These are phyloP conservation scores for Candida suzukii DNA, from an alignment of 805 yeast species.

Conservation along the genomic window DNA sequence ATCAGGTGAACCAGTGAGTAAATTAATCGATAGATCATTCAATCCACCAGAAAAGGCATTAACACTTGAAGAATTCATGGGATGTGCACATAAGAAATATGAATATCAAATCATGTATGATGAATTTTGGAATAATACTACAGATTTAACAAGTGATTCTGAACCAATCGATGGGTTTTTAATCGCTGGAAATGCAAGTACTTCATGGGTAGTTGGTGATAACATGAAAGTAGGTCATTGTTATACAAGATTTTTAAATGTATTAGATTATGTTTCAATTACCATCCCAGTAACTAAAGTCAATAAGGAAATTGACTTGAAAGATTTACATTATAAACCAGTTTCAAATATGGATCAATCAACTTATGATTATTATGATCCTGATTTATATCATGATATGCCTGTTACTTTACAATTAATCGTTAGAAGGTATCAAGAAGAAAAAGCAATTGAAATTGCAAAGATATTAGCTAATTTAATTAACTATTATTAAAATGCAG, in stretches of 20 bases:
- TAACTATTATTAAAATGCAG: background rate
- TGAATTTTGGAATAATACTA: conserved; percentile 29
- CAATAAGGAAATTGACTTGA: conserved; percentile 24
- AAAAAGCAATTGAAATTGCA: conserved; percentile 38
- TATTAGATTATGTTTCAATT: conserved; percentile 41
- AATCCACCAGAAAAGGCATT: conserved; percentile 11
- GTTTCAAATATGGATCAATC: conserved; percentile 27
- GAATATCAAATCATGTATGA: conserved; percentile 30
- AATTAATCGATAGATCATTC: conserved; percentile 11
- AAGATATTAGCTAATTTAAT: conserved; percentile 4
- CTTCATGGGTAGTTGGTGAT: conserved; percentile 35
- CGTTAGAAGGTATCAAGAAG: conserved; percentile 52
- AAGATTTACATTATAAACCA: conserved; percentile 11
- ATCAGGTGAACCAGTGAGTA: conserved; percentile 23
- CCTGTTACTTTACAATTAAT: conserved; percentile 53
- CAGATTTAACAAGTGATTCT: conserved; percentile 24
- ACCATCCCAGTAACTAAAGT: conserved; percentile 39
- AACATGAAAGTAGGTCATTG: conserved; percentile 32
- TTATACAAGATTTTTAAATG: conserved; percentile 51
- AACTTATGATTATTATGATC: conserved; percentile 38
- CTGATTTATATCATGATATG: conserved; percentile 40
- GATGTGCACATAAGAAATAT: conserved; percentile 22
- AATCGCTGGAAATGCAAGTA: conserved; percentile 36
- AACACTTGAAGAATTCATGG: conserved; percentile 6
- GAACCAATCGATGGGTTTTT: conserved; percentile 40